A percentile compares a stretch with the other conserved stretches of the same genome.
Conservation (phyloP, 768 basidiomycete species). For the Amanita polypyramis region DNA sequence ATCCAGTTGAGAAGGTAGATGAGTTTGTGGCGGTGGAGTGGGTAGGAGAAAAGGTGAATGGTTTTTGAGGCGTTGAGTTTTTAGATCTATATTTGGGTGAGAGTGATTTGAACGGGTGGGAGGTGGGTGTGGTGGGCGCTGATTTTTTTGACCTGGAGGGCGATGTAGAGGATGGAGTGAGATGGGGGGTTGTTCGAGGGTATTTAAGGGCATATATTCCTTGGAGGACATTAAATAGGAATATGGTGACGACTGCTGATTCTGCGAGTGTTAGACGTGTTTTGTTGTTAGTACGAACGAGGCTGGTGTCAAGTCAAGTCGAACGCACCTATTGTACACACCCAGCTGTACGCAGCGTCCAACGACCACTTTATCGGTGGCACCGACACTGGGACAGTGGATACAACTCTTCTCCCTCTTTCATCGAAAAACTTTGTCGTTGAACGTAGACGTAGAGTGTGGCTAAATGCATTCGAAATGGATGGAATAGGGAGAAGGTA, state of each 20-base stretch:
- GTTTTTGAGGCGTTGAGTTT: conserved; percentile 25
- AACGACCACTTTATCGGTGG: conserved; percentile 16
- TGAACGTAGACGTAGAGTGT: conserved; percentile 12
- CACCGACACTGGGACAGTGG: neutral
- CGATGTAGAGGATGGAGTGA: conserved; percentile 22
- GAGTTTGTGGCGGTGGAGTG: conserved; percentile 12
- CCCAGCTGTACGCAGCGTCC: conserved; percentile 28
- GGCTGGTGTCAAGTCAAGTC: neutral
- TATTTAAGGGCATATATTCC: conserved; percentile 31
- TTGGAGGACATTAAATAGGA: conserved; percentile 31
- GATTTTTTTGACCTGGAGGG: conserved; percentile 20
- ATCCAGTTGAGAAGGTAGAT: neutral
- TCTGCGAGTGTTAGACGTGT: conserved; percentile 17
- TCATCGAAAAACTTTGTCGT: neutral
- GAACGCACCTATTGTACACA: conserved; percentile 27
- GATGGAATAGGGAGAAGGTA: conserved; percentile 31
- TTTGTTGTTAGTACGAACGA: neutral
- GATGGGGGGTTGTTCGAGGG: conserved; percentile 24
- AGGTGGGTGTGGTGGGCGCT: conserved; percentile 6
- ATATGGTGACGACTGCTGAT: conserved; percentile 20
- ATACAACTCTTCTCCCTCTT: neutral
- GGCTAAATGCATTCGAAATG: conserved; percentile 21
- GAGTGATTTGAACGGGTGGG: conserved; percentile 18
- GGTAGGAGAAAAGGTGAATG: conserved; percentile 29
- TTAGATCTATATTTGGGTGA: conserved; percentile 30